Conservation (phyloP, 192 early-diverging fungal species). For the Coemansia reversa region DNA sequence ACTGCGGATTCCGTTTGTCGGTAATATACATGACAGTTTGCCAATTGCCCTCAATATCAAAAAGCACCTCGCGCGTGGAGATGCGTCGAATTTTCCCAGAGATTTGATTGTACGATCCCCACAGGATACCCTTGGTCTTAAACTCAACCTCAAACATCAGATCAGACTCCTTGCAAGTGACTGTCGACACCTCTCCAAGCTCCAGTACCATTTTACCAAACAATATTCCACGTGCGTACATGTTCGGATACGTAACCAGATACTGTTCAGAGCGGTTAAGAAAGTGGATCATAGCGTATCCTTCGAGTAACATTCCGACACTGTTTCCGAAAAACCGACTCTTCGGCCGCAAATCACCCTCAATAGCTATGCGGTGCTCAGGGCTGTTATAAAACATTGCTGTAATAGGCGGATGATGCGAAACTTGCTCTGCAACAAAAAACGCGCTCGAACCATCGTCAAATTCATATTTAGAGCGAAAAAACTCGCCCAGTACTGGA, state of each 20-base stretch:
- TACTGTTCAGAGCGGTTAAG: conserved; percentile 64
- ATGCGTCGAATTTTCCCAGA: conserved; percentile 77
- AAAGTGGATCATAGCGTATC: conserved; percentile 57
- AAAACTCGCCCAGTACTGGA: conserved; percentile 89
- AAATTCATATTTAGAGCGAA: conserved; percentile 80
- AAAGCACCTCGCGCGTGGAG: conserved; percentile 71
- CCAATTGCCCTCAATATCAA: conserved; percentile 91
- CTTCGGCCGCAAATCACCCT: conserved; percentile 81
- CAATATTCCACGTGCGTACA: conserved; percentile 89
- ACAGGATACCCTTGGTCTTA: conserved; percentile 74
- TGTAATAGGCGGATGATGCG: conserved; percentile 92
- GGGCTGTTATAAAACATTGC: conserved; percentile 82
- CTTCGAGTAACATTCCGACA: conserved; percentile 85
- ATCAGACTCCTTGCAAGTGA: conserved; percentile 72
- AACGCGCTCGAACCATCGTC: conserved; percentile 67
- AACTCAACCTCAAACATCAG: conserved; percentile 85
- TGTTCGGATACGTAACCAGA: conserved; percentile 83
- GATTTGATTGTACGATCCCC: conserved; percentile 76
- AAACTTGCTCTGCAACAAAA: conserved; percentile 89
- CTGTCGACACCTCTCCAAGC: conserved; percentile 77
- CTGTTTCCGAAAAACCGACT: conserved; percentile 88
- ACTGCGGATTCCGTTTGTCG: conserved; percentile 6
- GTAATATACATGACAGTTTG: conserved; percentile 61
- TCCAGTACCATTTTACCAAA: conserved; percentile 95
- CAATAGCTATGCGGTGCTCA: conserved; percentile 72